Base-by-base conservation (phyloP, 202 grass and related monocot genomes). In the Musa balbisiana region DNA sequence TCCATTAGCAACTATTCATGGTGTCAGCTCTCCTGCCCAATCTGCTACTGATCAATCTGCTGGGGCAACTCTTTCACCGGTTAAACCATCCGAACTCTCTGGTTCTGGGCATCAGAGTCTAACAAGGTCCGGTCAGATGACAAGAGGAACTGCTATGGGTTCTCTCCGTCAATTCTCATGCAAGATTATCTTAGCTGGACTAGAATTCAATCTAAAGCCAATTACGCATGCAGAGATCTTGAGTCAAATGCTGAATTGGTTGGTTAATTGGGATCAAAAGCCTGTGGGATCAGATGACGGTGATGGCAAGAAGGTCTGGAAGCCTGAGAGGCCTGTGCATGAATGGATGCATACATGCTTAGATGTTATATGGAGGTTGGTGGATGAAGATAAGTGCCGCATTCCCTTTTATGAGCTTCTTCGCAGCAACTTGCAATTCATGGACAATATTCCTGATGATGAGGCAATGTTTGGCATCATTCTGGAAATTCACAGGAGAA, bases 321-420 rank as follows among this genome's bases (percentile, higher is more conserved):
- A 81, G 89, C 83, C 91, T 62, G 91, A 91, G 69, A 98, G 82
- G 49, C 83, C 88, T 80, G 78, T 93, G 74, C 88, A 93, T 79
- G 86, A 89, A 80, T 98, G 94, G 94, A 98, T 91, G 94, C 90
- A 93, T 86, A 79, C 91, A 62, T 93, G 90, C 80, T 80, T 93
- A 59, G 88, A 97, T 66, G 90, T 93, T 67, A 79, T 97, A 69
- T 97, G 93, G 93, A 91, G 81, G 81, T 81, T 97, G 80, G 93
- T 97, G 73, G 77, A 87, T 77, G 90, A 93, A 69, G 91, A 89
- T 24, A 93, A 89, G 81, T 93, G 90, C 1, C 85, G 91, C n/a
- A 73, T 98, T 84, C 94, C 94, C 64, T 93, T 98, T 72, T 98
- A 98, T 81, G 94, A 98, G 79, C 91, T 93, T 81, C 72, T 93